A percentile compares a stretch with the other conserved stretches of the same genome.
phyloP scores from a whole-genome alignment of 2,329 filamentous ascomycete genomes.

The Sporothrix brasiliensis region DNA sequence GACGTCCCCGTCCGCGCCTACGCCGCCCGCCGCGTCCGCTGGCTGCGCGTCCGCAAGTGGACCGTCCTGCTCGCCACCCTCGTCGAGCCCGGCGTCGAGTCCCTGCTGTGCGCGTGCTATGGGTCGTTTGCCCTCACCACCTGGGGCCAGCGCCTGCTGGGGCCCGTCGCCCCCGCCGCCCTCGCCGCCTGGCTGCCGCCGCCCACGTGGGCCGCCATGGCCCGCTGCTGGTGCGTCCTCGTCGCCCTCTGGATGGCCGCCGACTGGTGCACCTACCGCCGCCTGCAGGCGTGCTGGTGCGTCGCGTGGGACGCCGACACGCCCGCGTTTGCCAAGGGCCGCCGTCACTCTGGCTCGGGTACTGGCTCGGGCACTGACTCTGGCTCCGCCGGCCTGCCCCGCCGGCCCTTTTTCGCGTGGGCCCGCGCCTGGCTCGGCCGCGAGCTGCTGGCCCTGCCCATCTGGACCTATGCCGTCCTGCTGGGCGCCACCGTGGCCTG shows the following conservation, averaged over 20 bases:
- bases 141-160: constrained; percentile 54
- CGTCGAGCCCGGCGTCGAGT: constrained; percentile 90
- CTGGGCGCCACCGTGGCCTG: constrained; percentile 87
- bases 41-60: constrained; percentile 92
- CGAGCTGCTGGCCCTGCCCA: constrained; percentile 79
- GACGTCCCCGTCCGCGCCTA: constrained; percentile 78
- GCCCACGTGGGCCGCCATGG: constrained; percentile 69
- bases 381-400: constrained; percentile 48
- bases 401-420: constrained; percentile 70
- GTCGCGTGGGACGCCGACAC: constrained; percentile 69
- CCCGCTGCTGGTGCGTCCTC: constrained; percentile 65
- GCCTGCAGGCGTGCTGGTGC: constrained; percentile 72
- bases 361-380: constrained; percentile 40
- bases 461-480: constrained; percentile 88
- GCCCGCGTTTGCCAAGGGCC: constrained; percentile 65
- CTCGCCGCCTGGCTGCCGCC: constrained; percentile 52
- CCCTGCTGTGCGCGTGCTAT: constrained; percentile 79
- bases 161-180: background rate
- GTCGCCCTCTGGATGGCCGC: constrained; percentile 71
- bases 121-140: constrained; percentile 78
- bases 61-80: constrained; percentile 87
- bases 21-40: constrained; percentile 77
- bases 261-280: constrained; percentile 73
- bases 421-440: constrained; percentile 80
- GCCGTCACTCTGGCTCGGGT: constrained; percentile 42